Evolutionary conservation across 805 yeast species (phyloP).

Genomic region (Starmerella apis): DNA sequence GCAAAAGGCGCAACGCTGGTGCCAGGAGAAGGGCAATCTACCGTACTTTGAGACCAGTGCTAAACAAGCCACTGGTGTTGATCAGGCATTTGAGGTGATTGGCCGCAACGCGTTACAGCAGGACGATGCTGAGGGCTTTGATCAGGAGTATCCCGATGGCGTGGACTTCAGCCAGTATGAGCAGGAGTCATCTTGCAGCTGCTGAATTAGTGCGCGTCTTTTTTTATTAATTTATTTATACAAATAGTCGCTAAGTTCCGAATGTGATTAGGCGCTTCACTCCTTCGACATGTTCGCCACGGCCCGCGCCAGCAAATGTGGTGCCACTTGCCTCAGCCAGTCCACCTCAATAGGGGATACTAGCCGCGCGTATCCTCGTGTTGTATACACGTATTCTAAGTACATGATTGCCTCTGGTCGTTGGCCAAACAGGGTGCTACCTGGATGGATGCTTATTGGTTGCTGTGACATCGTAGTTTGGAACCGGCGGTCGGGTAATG

Average conservation of each 20-base stretch:
- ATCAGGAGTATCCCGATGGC: constrained; percentile 92
- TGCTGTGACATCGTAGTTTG: constrained; percentile 73
- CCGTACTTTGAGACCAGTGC: constrained; percentile 98
- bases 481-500: constrained; percentile 88
- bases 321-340: constrained; percentile 45
- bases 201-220: constrained; percentile 34
- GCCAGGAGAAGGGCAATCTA: constrained; percentile 58
- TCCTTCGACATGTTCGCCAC: constrained; percentile 1
- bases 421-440: constrained; percentile 75
- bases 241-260: background rate
- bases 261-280: background rate
- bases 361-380: constrained; percentile 83
- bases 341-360: constrained; percentile 71
- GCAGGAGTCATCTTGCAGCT: constrained; percentile 66
- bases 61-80: constrained; percentile 89
- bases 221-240: constrained; percentile 7
- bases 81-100: constrained; percentile 88
- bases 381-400: constrained; percentile 85
- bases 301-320: constrained; percentile 22
- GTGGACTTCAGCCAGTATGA: constrained; percentile 81
- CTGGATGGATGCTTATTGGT: constrained; percentile 78
- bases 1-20: constrained; percentile 52
- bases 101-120: constrained; percentile 94
- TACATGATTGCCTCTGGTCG: constrained; percentile 82
- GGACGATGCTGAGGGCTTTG: constrained; percentile 81